These are phyloP conservation scores for Sporothrix pallida DNA, from an alignment of 2,329 filamentous ascomycete genomes.

Conservation along the genomic window DNA sequence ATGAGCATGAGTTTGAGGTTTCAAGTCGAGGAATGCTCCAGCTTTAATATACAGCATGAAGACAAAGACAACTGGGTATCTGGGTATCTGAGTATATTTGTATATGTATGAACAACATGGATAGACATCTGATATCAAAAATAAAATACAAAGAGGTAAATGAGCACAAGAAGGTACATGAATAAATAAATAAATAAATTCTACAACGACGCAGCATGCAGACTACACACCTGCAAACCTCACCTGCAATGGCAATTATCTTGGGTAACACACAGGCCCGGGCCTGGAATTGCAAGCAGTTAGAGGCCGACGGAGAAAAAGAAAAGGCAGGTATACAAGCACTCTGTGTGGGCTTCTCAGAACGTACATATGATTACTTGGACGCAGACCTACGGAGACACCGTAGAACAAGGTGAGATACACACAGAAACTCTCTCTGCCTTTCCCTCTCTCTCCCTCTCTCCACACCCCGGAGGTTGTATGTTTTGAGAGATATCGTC, in stretches of 20 bases:
- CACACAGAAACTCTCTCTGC: too few species aligned
- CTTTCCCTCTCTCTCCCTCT: not conserved
- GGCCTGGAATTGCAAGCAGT: constrained; percentile 9
- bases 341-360: too few species aligned
- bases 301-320: not conserved
- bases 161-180: not conserved
- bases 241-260: not conserved
- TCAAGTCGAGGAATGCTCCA: too few species aligned
- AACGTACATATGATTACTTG: too few species aligned
- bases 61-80: too few species aligned
- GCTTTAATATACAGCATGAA: too few species aligned
- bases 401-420: not conserved
- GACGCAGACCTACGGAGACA: not conserved
- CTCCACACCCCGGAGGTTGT: not conserved
- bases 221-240: not conserved
- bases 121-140: too few species aligned
- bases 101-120: too few species aligned
- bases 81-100: too few species aligned
- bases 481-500: not conserved
- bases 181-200: not conserved
- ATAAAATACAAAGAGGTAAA: not conserved
- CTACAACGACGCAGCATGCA: too few species aligned
- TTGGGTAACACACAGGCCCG: constrained; percentile 16
- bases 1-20: too few species aligned
- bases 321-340: not conserved